A percentile compares a stretch with the other conserved stretches of the same genome.
Conservation (phyloP, 202 grass and related monocot species). For the Sporobolus alterniflorus region DNA sequence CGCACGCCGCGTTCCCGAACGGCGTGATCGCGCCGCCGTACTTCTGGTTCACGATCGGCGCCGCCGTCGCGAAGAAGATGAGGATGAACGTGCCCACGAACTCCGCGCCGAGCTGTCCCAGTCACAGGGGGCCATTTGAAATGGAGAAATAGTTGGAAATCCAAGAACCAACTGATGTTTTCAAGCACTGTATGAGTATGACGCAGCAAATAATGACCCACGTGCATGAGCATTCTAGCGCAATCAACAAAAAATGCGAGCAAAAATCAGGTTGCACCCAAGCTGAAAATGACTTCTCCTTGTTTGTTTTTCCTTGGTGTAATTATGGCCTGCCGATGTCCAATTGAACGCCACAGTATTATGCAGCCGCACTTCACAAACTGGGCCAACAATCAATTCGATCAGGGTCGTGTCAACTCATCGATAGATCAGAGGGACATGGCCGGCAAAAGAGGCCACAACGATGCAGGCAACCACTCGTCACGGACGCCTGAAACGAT, state of each 20-base stretch:
- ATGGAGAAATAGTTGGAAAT: background rate
- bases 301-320: background rate
- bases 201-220: background rate
- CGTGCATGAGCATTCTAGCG: background rate
- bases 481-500: constrained; percentile 25
- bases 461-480: constrained; percentile 7
- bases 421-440: constrained; percentile 1
- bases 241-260: background rate
- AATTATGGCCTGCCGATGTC: background rate
- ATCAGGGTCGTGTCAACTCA: constrained; percentile 14
- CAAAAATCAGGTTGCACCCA: background rate
- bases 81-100: constrained; percentile 97
- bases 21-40: constrained; percentile 79
- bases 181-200: background rate
- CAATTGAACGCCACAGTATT: background rate
- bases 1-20: constrained; percentile 87
- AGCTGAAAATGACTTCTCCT: background rate
- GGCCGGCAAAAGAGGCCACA: background rate
- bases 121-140: background rate
- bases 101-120: constrained; percentile 70
- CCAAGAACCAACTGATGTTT: background rate
- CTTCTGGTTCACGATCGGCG: constrained; percentile 96
- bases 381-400: constrained; percentile 22
- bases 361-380: background rate
- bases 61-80: constrained; percentile 94